Base-by-base conservation (phyloP, 2,329 filamentous ascomycete species). In the Sclerotinia borealis region DNA sequence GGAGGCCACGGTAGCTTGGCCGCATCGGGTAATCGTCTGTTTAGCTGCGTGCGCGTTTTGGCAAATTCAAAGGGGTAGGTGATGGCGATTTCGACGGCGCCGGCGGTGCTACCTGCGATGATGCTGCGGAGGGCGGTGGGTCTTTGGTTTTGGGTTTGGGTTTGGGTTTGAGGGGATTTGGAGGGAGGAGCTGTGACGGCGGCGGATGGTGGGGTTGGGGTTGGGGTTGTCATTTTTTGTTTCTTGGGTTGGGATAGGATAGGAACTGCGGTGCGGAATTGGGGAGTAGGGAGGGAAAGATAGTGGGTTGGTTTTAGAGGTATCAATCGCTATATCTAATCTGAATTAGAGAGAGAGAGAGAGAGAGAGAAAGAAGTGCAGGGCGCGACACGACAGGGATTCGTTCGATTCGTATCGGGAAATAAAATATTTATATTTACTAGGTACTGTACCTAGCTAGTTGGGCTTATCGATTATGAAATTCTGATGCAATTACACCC, bases 31-130 rank as follows among this genome's bases (percentile, higher is more conserved):
- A 98, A 81, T 71, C 88, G 86, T 70, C 89, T 86, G 77, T 99
- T 99, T 73, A 99, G 87, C 77, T 98, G 95, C 63, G 91, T 91
- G 70, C 95, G 84, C 61, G 95, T 98, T 81, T 98, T 98, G 72
- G 93, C 93, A 79, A 98, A 96, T 78, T 97, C 93, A 72, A 92
- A 92, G 63, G 93, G 93, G 77, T 96, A 97, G 68, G 93, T 96
- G 71, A 96, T 96, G 66, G 92, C 85, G 88, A 63, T 31, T 43
- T 34, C 19, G 49, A 98, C 85, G 61, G 93, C 95, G 72, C 95
- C 95, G 61, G 93, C 95, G n/a, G 90, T 90, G 63, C 92, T 91
- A 67, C 95, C 95, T 63, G 95, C 95, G 71, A 98, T 81, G 71
- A 98, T 91, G 65, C 92, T 96, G 70, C 95, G 90, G 75, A 96